Evolutionary conservation across 345 rosid species (phyloP).

Genomic region (Balakata baccata): DNA sequence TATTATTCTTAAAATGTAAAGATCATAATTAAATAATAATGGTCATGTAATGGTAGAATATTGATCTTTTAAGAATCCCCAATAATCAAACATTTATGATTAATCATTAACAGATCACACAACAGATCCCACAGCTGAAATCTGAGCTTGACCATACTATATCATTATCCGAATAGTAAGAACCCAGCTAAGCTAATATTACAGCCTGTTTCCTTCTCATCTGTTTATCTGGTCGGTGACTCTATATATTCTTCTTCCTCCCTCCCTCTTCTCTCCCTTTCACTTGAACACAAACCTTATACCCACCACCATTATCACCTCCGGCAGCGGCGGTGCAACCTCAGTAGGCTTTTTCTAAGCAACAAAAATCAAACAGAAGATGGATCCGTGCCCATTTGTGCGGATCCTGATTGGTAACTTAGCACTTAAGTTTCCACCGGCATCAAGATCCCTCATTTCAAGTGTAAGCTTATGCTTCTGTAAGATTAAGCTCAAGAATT

Average conservation of each 20-base stretch:
- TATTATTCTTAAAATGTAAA: no score
- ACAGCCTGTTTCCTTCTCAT: conserved; percentile 57
- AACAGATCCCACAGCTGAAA: neutral
- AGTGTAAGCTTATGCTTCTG: conserved; percentile 42
- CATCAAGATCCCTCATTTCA: conserved; percentile 36
- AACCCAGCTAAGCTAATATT: conserved; percentile 43
- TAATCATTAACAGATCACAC: neutral
- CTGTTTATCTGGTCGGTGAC: neutral
- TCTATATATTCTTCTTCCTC: neutral
- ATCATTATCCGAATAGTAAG: neutral
- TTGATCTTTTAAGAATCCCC: neutral
- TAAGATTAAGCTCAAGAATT: conserved; percentile 56
- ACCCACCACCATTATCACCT: neutral
- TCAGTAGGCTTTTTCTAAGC: neutral
- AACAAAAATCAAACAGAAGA: conserved; percentile 7
- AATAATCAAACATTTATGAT: neutral
- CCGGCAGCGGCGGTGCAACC: neutral
- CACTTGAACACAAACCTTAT: neutral
- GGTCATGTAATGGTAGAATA: no score
- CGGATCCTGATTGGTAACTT: conserved; percentile 78
- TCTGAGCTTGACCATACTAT: conserved; percentile 5
- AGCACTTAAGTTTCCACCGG: conserved; percentile 49
- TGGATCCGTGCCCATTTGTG: conserved; percentile 97
- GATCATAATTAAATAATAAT: no score
- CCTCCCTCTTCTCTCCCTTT: neutral